Evolutionary conservation across 2,329 filamentous ascomycete genomes (phyloP), one percentile per base, ranked within the genome.

Genomic region (Fusarium sp.): DNA sequence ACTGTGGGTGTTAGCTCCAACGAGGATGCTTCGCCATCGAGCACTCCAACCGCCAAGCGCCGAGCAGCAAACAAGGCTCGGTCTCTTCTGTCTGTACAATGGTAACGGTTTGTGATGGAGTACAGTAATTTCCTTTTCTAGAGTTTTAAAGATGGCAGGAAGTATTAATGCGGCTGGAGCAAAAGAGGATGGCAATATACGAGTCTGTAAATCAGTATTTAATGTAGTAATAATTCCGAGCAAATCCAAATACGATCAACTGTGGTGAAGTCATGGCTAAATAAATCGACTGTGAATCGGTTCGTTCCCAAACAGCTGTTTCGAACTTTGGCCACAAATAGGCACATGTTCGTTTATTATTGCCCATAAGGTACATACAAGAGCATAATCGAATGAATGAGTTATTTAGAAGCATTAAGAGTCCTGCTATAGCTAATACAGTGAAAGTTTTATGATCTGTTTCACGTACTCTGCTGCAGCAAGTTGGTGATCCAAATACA

Each of bases 1-100:
- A 76, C 74, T 6, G 64, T 74, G 27, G 55, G 52, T 37, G 45
- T 52, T 21, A 29, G 31, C 29, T 33, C 31, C 4, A 21, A n/a
- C 9, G 38, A 56, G 31, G 31, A 29, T n/a, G 29, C 53, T 9
- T 51, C 54, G 6, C 31, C 56, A n/a, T 56, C 68, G 19, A 56
- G 44, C 15, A 39, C 62, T 9, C 41, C 43, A 14, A 17, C 37
- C 44, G 31, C 44, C 27, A 43, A 57, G 11, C n/a, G 43, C 17
- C 43, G 46, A n/a, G 36, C 38, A 25, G 46, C 39, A 31, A 50
- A 53, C 36, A 54, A 61, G 42, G 54, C 33, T 19, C 60, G 63
- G 2, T 66, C 60, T 21, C 57, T 61, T 11, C 36, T 63, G 5
- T 60, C 53, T 33, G 21, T 59, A 13, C 57, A 48, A 23, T 53